phyloP scores from a whole-genome alignment of 176 grass and related monocot genomes.

The Cymbopogon citratus region DNA sequence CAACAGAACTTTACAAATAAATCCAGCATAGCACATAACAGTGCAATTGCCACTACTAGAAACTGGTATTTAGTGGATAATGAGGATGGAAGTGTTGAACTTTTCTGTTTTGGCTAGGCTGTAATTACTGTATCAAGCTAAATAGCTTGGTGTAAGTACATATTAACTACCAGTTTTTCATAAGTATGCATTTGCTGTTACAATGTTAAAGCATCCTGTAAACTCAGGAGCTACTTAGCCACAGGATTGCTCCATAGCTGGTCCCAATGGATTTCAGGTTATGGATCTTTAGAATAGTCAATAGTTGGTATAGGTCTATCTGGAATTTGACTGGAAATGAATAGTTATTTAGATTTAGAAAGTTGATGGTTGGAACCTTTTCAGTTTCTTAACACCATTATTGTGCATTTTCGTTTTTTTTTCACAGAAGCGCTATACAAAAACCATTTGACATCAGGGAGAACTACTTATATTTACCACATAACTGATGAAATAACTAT shows the following conservation, averaged over 20 bases:
- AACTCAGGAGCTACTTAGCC: background rate
- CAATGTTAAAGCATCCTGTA: background rate
- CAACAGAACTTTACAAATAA: background rate
- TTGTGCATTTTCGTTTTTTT: background rate
- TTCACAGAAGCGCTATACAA: background rate
- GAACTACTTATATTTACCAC: background rate
- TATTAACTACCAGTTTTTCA: background rate
- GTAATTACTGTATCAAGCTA: background rate
- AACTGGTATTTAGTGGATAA: background rate
- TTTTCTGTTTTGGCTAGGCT: background rate
- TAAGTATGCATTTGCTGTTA: background rate
- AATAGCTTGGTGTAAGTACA: background rate
- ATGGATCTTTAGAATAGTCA: background rate
- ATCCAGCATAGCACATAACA: background rate
- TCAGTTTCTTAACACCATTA: background rate
- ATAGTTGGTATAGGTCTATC: background rate
- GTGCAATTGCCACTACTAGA: background rate
- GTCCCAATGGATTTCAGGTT: background rate
- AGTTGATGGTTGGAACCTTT: background rate
- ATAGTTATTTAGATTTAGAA: background rate
- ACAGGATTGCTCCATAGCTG: background rate
- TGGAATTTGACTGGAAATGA: background rate
- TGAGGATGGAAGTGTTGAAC: background rate
- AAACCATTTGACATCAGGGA: background rate
- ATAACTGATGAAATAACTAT: background rate